A percentile compares a stretch with the other conserved stretches of the same genome.
Conservation (phyloP, 768 basidiomycete species). For the Pisolithus microcarpus region DNA sequence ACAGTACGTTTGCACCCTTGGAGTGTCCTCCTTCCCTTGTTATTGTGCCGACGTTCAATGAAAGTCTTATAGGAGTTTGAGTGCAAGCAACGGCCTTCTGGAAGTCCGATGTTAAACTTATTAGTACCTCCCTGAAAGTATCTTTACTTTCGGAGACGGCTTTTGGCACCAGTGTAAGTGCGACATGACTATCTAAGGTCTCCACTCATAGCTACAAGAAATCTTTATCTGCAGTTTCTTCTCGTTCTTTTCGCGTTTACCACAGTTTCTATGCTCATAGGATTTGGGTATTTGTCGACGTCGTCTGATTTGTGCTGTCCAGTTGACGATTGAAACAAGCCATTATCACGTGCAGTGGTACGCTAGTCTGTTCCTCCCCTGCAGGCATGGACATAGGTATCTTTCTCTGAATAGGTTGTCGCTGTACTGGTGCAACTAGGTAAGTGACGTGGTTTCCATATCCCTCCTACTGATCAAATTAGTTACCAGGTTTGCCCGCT, state of each 20-base stretch:
- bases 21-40: too few relatives aligned
- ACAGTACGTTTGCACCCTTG: too few relatives aligned
- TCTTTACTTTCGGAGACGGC: slow-evolving; percentile 1
- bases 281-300: slow-evolving; percentile 5
- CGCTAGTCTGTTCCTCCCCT: not conserved
- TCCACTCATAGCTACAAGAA: not conserved
- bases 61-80: too few relatives aligned
- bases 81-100: too few relatives aligned
- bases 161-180: slow-evolving; percentile 3
- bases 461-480: not conserved
- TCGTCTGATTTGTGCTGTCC: not conserved
- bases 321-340: slow-evolving; percentile 16
- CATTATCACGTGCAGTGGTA: slow-evolving; percentile 12
- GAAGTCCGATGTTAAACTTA: too few relatives aligned
- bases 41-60: too few relatives aligned
- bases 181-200: not conserved
- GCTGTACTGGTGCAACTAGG: slow-evolving; percentile 7
- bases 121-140: too few relatives aligned
- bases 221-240: slow-evolving; percentile 7
- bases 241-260: slow-evolving; percentile 3
- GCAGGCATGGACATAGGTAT: too few relatives aligned
- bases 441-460: not conserved
- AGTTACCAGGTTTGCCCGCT: not conserved
- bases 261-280: slow-evolving; percentile 20
- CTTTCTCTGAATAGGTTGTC: slow-evolving; percentile 2